Evolutionary conservation across 257 asterid species (phyloP).

Genomic region (Solanum sitiens): DNA sequence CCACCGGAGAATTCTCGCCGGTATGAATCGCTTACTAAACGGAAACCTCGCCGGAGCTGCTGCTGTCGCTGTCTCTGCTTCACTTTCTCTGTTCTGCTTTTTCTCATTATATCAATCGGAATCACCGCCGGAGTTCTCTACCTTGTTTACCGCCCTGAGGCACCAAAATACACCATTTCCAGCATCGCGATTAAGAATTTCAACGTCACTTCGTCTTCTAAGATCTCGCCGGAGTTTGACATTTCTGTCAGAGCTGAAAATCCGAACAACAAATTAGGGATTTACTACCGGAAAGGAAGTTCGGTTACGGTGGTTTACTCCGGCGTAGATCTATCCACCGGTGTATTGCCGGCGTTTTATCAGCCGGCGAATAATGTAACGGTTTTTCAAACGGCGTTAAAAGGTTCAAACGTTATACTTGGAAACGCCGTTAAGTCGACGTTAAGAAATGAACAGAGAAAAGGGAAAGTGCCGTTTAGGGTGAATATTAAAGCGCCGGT

Average conservation of each 20-base stretch:
- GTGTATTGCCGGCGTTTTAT: conserved; percentile 55
- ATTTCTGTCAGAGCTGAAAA: conserved; percentile 56
- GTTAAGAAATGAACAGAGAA: conserved; percentile 23
- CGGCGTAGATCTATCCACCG: conserved; percentile 38
- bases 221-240: conserved; percentile 52
- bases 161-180: conserved; percentile 49
- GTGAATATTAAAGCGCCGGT: conserved; percentile 48
- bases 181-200: conserved; percentile 31
- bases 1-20: conserved; percentile 28
- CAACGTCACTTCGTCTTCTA: conserved; percentile 36
- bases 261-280: conserved; percentile 58
- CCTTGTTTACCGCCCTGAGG: conserved; percentile 58
- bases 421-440: conserved; percentile 30
- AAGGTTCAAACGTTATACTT: conserved; percentile 37
- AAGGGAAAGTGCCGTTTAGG: conserved; percentile 40
- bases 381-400: conserved; percentile 28
- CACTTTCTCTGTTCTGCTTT: conserved; percentile 23
- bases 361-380: conserved; percentile 71
- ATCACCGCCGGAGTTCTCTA: conserved; percentile 62
- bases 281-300: conserved; percentile 38
- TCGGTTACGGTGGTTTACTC: conserved; percentile 23
- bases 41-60: conserved; percentile 29
- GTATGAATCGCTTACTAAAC: conserved; percentile 17
- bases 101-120: conserved; percentile 36
- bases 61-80: conserved; percentile 52